Evolutionary conservation across 139 green algal genomes (phyloP).

Genomic region (Coelastrella sp.): DNA sequence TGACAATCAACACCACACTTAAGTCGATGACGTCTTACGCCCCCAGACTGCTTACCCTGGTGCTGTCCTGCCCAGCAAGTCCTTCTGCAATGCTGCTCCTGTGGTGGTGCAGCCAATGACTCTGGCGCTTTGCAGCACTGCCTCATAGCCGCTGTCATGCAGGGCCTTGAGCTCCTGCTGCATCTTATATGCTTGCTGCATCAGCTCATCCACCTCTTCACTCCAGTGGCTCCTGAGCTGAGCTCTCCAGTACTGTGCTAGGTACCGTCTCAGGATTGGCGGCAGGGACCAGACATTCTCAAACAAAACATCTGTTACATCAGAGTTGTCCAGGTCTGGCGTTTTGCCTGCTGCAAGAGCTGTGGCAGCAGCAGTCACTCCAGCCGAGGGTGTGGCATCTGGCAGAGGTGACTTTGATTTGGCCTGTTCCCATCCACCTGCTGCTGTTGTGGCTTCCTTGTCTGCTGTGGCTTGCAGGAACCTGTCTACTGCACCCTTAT

Average conservation of each 20-base stretch:
- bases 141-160: conserved; percentile 22
- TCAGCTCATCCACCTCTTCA: conserved; percentile 30
- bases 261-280: neutral
- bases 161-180: conserved; percentile 44
- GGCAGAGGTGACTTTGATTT: neutral
- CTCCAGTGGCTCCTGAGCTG: conserved; percentile 23
- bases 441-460: neutral
- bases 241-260: neutral
- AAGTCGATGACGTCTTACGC: too few relatives aligned
- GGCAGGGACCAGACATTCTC: conserved; percentile 36
- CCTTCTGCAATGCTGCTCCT: conserved; percentile 56
- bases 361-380: neutral
- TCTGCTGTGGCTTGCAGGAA: neutral
- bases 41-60: neutral
- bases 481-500: conserved; percentile 30
- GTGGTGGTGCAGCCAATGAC: conserved; percentile 66
- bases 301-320: neutral
- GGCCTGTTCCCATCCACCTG: neutral
- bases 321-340: neutral
- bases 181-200: conserved; percentile 32
- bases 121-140: conserved; percentile 16
- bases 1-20: too few relatives aligned
- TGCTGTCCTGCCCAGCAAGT: conserved; percentile 34
- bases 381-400: neutral
- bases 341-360: neutral